Base-by-base conservation (phyloP, 352 stramenopile genomes). In the Peronospora belbahrii region DNA sequence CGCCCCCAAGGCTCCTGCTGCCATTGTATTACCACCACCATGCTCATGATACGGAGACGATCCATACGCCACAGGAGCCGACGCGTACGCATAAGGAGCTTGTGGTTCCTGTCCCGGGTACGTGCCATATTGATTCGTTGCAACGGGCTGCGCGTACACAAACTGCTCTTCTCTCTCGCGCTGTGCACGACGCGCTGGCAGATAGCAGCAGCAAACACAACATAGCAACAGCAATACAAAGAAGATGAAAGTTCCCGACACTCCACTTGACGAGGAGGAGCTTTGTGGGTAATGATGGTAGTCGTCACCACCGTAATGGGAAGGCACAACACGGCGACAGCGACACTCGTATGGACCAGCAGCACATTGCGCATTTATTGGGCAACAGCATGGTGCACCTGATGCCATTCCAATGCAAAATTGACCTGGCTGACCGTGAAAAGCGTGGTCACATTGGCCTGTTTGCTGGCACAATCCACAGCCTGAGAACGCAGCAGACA, bases 361-460 rank as follows among this genome's bases (percentile, higher is more conserved):
- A 11, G 67, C 74, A 31, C 76, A 88, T 53, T 85, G 68, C 6
- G 76, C 62, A 44, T 76, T 59, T 3, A 14, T 17, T 13, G 76
- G 76, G 15, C 76, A 88, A 52, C 76, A 88, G 42, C 76, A 88
- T 14, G 76, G 73, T 10, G 64, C 56, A 2, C 70, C 70, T 0
- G 67, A 75, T 18, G 61, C 57, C 31, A 88, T 36, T 23, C 66
- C 70, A 19, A 76, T 57, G 48, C 75, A 88, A 45, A 88, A 88
- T 41, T 88, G 72, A 0, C 75, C 75, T 0, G 61, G 70, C 6
- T 51, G 44, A 15, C 74, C 71, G 17, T 65, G 75, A 45, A 84
- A 88, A 2, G 75, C 75, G 15, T 74, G 70, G 53, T 81, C 66
- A 36, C 75, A 88, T 23, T 75, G 53, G 0, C 75, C 75, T 1